Conservation (phyloP, 805 yeast genomes). For the Lipomyces starkeyi region DNA sequence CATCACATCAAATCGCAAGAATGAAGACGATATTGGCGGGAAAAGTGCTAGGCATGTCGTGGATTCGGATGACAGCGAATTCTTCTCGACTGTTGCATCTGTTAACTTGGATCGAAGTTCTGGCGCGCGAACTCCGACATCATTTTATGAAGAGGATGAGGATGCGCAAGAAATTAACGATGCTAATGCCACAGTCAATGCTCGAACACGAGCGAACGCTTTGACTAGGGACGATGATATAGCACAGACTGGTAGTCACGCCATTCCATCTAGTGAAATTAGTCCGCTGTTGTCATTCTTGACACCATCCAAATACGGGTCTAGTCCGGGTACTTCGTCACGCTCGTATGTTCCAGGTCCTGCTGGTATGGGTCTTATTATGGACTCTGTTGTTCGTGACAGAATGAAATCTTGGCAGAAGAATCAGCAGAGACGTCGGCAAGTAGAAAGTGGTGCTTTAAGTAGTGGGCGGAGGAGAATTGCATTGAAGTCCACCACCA, state of each 20-base stretch:
- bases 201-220: constrained; percentile 10
- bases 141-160: constrained; percentile 34
- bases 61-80: constrained; percentile 6
- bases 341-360: constrained; percentile 35
- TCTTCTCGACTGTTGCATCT: constrained; percentile 32
- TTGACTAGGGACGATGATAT: background rate
- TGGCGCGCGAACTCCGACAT: constrained; percentile 33
- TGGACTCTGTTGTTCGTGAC: constrained; percentile 38
- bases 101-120: constrained; percentile 30
- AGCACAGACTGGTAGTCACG: background rate
- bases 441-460: background rate
- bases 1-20: constrained; percentile 42
- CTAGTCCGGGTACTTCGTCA: constrained; percentile 34
- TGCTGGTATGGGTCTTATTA: constrained; percentile 35
- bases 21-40: background rate
- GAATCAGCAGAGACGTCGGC: constrained; percentile 16
- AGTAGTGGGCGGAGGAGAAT: background rate
- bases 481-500: constrained; percentile 3
- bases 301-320: constrained; percentile 4
- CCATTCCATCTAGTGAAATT: constrained; percentile 1
- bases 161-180: constrained; percentile 35
- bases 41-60: background rate
- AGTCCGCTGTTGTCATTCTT: constrained; percentile 8
- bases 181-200: constrained; percentile 16
- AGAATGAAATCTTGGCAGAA: constrained; percentile 31